Conservation (phyloP, 495 filamentous ascomycete genomes). For the Viridothelium virens region DNA sequence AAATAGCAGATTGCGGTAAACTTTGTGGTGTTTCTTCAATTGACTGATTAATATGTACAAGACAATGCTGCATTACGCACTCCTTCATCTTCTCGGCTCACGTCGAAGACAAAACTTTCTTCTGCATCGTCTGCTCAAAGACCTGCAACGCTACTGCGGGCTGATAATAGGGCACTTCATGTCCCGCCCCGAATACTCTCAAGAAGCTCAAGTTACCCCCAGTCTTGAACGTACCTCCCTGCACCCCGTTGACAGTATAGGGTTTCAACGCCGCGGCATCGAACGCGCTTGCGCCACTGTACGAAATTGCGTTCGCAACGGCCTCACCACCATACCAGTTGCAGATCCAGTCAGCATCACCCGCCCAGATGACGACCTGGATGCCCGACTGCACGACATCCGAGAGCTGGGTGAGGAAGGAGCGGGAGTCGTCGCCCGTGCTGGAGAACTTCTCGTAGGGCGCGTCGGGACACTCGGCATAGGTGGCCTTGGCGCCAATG, state of each 20-base stretch:
- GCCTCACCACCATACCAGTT: slow-evolving; percentile 38
- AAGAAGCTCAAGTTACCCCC: slow-evolving; percentile 46
- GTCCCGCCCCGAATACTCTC: slow-evolving; percentile 47
- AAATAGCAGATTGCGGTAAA: background rate
- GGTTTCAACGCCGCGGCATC: slow-evolving; percentile 31
- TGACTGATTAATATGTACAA: background rate
- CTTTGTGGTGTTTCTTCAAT: background rate
- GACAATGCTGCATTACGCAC: background rate
- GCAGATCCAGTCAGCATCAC: slow-evolving; percentile 36
- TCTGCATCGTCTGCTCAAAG: slow-evolving; percentile 45
- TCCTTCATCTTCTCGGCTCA: slow-evolving; percentile 14
- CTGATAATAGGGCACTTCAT: slow-evolving; percentile 47
- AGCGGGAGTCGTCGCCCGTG: slow-evolving; percentile 32
- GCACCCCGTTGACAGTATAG: slow-evolving; percentile 44
- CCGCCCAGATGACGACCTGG: slow-evolving; percentile 33
- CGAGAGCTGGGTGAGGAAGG: slow-evolving; percentile 27
- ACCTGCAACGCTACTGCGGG: slow-evolving; percentile 44
- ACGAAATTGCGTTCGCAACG: slow-evolving; percentile 28
- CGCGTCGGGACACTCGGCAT: slow-evolving; percentile 26
- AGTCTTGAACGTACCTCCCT: slow-evolving; percentile 45
- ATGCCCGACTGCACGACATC: slow-evolving; percentile 29
- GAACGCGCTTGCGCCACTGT: slow-evolving; percentile 35
- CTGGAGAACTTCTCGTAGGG: slow-evolving; percentile 23
- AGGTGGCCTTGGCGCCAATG: slow-evolving; percentile 35
- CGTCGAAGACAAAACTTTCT: slow-evolving; percentile 33